Evolutionary conservation across 257 asterid species (phyloP).

Genomic region (Nemophila menziesii): DNA sequence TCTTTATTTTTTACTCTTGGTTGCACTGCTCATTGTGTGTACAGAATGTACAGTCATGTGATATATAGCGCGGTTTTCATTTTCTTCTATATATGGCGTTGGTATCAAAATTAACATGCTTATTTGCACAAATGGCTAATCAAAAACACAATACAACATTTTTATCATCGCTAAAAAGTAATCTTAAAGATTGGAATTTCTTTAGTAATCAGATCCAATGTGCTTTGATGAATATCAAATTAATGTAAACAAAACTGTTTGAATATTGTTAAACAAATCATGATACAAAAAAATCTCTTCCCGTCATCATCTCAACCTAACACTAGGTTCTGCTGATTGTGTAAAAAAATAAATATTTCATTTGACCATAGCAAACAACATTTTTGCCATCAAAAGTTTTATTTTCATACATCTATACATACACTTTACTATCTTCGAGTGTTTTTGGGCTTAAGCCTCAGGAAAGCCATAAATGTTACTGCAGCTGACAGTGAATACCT

Average conservation of each 20-base stretch:
- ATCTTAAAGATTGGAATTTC: no score
- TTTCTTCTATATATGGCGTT: not conserved
- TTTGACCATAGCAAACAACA: not conserved
- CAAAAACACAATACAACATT: no score
- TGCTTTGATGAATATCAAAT: not conserved
- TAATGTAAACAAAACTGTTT: not conserved
- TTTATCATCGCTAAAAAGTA: no score
- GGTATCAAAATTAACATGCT: not conserved
- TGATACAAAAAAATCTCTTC: not conserved
- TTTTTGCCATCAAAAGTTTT: not conserved
- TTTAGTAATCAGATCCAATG: not conserved
- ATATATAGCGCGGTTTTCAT: not conserved
- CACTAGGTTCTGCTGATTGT: not conserved
- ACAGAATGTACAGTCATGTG: not conserved
- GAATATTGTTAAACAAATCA: not conserved
- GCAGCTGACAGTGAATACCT: conserved; percentile 98
- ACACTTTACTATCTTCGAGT: conserved; percentile 27
- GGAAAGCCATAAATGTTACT: conserved; percentile 80
- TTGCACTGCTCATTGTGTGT: not conserved
- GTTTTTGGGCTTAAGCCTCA: conserved; percentile 55
- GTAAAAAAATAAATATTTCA: no score
- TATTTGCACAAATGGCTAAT: no score
- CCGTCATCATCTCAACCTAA: not conserved
- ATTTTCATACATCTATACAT: conserved; percentile 4
- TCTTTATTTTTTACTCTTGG: conserved; percentile 1